These are phyloP conservation scores for Talaromyces stipitatus DNA, from an alignment of 495 filamentous ascomycete species.

Conservation along the genomic window DNA sequence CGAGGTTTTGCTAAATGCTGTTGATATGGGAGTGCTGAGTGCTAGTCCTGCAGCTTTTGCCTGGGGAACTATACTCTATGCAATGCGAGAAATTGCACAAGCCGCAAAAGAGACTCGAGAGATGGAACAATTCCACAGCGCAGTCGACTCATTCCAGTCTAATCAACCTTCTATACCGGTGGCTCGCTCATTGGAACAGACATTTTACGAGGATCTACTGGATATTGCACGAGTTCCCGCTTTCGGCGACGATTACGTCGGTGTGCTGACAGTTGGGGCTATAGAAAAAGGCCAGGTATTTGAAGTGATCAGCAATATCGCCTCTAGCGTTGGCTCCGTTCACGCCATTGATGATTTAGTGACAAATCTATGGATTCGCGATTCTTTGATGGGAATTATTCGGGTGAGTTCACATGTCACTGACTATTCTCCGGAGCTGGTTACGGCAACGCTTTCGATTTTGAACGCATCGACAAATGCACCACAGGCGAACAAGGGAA, in stretches of 20 bases:
- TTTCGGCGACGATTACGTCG: conserved; percentile 38
- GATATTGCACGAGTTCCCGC: conserved; percentile 36
- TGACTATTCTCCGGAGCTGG: conserved; percentile 59
- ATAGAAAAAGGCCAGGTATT: conserved; percentile 52
- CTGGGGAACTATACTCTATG: conserved; percentile 70
- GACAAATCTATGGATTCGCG: conserved; percentile 41
- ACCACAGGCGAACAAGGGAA: conserved; percentile 22
- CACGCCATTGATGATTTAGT: conserved; percentile 34
- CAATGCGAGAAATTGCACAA: conserved; percentile 52
- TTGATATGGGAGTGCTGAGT: conserved; percentile 31
- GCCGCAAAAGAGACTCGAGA: conserved; percentile 52
- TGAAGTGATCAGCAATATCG: conserved; percentile 52
- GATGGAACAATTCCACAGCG: conserved; percentile 52
- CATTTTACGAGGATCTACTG: conserved; percentile 44
- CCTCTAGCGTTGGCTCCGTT: conserved; percentile 27
- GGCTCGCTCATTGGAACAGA: conserved; percentile 24
- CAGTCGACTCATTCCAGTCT: conserved; percentile 46
- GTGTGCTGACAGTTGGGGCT: conserved; percentile 41
- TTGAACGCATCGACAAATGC: conserved; percentile 33
- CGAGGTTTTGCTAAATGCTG: conserved; percentile 44
- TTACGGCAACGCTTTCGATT: conserved; percentile 53
- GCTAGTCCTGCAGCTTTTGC: conserved; percentile 64
- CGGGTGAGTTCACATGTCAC: conserved; percentile 46
- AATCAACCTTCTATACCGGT: conserved; percentile 23
- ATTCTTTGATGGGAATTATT: conserved; percentile 57